Base-by-base conservation (phyloP, 345 rosid genomes). In the Boechera retrofracta region DNA sequence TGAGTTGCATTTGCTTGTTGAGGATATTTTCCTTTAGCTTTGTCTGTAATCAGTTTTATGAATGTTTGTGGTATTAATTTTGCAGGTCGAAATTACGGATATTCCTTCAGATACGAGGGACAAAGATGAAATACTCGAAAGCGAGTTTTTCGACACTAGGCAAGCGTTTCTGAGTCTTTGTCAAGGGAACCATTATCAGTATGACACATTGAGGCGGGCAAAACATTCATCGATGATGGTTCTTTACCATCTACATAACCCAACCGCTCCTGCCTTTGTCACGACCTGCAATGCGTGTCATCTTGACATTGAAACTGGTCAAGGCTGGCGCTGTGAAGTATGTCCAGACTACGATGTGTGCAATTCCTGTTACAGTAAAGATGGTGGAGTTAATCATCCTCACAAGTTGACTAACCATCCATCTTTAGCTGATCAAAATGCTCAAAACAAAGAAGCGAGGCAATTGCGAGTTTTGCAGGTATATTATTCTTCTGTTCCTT, bases 201-300 rank as follows among this genome's bases (percentile, higher is more conserved):
- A 93, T 82, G 99, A 96, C 77, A 96, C 98, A 44, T 71, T 96
- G 77, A 88, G 99, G 80, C 91, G 99, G 74, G 99, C 99, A 44
- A 96, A 96, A 68, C 99, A 96, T 84, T 96, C 99, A 21, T 96
- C 99, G 9, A 96, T 96, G 98, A 96, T 96, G 99, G 96, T 96
- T 55, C 97, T 96, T 42, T 96, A 96, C 86, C 99, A 96, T 83
- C 98, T 96, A 58, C 99, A 96, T 70, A 96, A 96, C 86, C 99
- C 99, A 71, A 93, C 99, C 36, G 99, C 98, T 55, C 99, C 98
- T 64, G 98, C 99, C 41, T 96, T 93, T 83, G 98, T 96, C 53
- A 91, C 91, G 1, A 91, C 98, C 21, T 96, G 99, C 87, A 87
- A 88, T 64, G 67, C 88, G 55, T 96, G 99, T 72, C 87, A 85